Percentiles rank a stretch among this genome's conserved stretches.
These are phyloP conservation scores for Penicillium sp. DNA, from an alignment of 2,329 filamentous ascomycete genomes.

Conservation along the genomic window DNA sequence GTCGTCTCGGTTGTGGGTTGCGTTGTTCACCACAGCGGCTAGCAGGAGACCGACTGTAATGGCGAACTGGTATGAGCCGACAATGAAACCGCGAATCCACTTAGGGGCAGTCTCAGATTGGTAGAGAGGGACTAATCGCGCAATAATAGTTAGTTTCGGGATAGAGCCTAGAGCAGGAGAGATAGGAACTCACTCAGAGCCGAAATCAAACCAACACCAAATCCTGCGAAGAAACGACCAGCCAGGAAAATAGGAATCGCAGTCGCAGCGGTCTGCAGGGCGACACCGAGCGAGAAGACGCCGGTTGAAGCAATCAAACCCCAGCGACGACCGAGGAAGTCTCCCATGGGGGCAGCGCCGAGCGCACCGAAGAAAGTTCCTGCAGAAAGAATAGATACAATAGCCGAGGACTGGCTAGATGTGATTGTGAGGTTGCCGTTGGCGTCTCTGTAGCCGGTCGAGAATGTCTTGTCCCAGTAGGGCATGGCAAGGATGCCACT, in stretches of 20 bases:
- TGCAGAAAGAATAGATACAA: conserved; percentile 56
- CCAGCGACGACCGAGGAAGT: conserved; percentile 40
- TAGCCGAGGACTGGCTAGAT: conserved; percentile 48
- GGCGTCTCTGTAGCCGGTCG: conserved; percentile 34
- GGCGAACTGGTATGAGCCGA: conserved; percentile 77
- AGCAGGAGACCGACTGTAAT: conserved; percentile 76
- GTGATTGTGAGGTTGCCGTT: conserved; percentile 46
- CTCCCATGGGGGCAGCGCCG: conserved; percentile 37
- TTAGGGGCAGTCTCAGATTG: conserved; percentile 68
- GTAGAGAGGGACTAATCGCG: background rate
- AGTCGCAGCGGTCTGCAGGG: conserved; percentile 36
- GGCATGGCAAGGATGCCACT: conserved; percentile 52
- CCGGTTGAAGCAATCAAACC: conserved; percentile 41
- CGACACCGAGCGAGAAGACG: conserved; percentile 38
- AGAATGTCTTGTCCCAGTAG: conserved; percentile 38
- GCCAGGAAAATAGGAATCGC: conserved; percentile 43
- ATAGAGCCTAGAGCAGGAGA: background rate
- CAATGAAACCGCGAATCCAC: conserved; percentile 74
- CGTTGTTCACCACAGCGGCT: conserved; percentile 72
- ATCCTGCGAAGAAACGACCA: conserved; percentile 50
- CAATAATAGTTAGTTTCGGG: background rate
- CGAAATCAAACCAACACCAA: conserved; percentile 74
- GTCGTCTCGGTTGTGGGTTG: conserved; percentile 61
- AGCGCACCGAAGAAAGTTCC: conserved; percentile 68
- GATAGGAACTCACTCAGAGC: conserved; percentile 42